These are phyloP conservation scores for Sporothrix inflata DNA, from an alignment of 2,329 filamentous ascomycete species.

Conservation along the genomic window DNA sequence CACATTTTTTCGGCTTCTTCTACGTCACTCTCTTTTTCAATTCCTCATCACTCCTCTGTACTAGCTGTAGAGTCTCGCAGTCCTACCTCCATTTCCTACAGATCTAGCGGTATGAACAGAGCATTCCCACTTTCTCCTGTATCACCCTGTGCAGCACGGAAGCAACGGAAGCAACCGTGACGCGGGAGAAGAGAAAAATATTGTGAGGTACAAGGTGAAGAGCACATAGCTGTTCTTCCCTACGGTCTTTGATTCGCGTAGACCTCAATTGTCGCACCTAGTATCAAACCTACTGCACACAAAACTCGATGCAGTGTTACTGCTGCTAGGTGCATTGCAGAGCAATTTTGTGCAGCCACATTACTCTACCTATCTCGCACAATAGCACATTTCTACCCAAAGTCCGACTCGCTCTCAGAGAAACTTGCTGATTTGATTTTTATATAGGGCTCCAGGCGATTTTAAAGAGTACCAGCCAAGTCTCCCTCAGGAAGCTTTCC, in stretches of 20 bases:
- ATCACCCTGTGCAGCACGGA: neutral
- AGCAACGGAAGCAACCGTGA: neutral
- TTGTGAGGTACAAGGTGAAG: neutral
- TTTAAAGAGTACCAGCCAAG: neutral
- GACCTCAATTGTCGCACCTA: neutral
- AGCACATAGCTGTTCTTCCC: neutral
- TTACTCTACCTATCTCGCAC: neutral
- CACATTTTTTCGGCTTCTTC: neutral
- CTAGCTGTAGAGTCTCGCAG: too few relatives aligned
- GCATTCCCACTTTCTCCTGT: neutral
- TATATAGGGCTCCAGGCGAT: neutral
- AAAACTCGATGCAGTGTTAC: neutral
- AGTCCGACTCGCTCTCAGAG: neutral
- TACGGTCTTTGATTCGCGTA: neutral
- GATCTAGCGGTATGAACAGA: too few relatives aligned
- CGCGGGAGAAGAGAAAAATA: neutral
- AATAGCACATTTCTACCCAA: neutral
- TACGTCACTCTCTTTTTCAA: neutral
- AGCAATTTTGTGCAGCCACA: neutral
- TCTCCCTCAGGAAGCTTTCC: neutral
- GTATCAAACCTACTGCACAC: neutral
- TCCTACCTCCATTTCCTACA: neutral
- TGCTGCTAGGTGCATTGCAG: neutral
- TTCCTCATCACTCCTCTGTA: too few relatives aligned
- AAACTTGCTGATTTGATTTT: neutral